Conservation (phyloP, 108 stramenopile species). For the Hondaea fermentalgiana region DNA sequence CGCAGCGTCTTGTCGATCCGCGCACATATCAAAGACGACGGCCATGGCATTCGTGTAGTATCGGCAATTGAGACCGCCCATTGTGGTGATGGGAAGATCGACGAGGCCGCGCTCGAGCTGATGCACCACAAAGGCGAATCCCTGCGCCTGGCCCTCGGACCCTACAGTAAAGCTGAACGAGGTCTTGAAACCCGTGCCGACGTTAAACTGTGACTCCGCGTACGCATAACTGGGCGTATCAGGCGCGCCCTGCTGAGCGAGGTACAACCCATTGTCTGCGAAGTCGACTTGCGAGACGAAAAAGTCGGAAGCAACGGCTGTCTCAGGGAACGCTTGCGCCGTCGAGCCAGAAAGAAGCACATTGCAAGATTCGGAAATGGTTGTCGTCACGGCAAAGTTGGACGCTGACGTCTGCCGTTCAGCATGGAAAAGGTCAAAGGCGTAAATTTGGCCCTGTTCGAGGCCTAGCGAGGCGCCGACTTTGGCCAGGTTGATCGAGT, state of each 20-base stretch:
- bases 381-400: not conserved
- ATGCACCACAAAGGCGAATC: not conserved
- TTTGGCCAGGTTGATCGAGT: not conserved
- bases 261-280: not conserved
- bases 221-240: not conserved
- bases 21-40: not conserved
- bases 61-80: not conserved
- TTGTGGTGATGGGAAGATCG: not conserved
- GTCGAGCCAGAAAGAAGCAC: not conserved
- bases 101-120: not conserved
- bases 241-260: not conserved
- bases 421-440: conserved; percentile 8
- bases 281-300: not conserved
- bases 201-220: not conserved
- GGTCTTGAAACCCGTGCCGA: not conserved
- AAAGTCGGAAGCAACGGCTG: not conserved
- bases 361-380: not conserved
- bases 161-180: not conserved
- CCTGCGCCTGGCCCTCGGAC: not conserved
- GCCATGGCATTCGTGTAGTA: not conserved
- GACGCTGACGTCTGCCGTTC: not conserved
- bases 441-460: not conserved
- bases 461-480: not conserved
- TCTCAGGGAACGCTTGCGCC: not conserved
- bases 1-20: not conserved